Evolutionary conservation across 2,329 filamentous ascomycete genomes (phyloP).

Genomic region (Aspergillus amoenus): DNA sequence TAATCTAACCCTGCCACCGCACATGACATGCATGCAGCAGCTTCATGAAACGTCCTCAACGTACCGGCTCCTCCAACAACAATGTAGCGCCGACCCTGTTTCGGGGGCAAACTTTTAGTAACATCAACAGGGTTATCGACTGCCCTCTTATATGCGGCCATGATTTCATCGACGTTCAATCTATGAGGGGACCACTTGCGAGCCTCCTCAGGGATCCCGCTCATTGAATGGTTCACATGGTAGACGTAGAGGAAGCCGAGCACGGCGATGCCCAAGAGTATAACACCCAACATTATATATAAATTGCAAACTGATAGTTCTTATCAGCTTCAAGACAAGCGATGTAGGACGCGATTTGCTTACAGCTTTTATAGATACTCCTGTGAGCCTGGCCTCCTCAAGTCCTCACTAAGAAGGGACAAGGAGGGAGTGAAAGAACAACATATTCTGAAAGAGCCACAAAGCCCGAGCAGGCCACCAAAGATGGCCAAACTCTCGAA

Average conservation of each 20-base stretch:
- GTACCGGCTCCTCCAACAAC: slow-evolving; percentile 41
- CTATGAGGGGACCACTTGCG: slow-evolving; percentile 26
- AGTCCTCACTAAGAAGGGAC: neutral
- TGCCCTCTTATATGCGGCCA: slow-evolving; percentile 30
- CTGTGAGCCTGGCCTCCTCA: neutral
- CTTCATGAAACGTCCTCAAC: slow-evolving; percentile 5
- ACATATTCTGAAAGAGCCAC: neutral
- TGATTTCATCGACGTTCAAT: slow-evolving; percentile 37
- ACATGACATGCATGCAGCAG: neutral
- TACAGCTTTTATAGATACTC: neutral
- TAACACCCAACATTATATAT: slow-evolving; percentile 13
- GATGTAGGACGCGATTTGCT: neutral
- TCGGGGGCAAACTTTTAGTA: slow-evolving; percentile 35
- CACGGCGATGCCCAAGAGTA: slow-evolving; percentile 10
- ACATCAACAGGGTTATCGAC: slow-evolving; percentile 32
- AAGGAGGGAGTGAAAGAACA: neutral
- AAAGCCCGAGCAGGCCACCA: neutral
- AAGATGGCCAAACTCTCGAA: neutral
- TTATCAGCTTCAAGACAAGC: neutral
- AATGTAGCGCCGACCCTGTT: slow-evolving; percentile 39
- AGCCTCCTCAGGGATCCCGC: slow-evolving; percentile 26
- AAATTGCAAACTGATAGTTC: slow-evolving; percentile 7
- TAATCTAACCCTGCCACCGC: neutral
- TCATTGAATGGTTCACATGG: slow-evolving; percentile 32
- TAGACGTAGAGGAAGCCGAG: slow-evolving; percentile 26